phyloP scores from a whole-genome alignment of 192 early-diverging fungal species.

The Thamnidium elegans region DNA sequence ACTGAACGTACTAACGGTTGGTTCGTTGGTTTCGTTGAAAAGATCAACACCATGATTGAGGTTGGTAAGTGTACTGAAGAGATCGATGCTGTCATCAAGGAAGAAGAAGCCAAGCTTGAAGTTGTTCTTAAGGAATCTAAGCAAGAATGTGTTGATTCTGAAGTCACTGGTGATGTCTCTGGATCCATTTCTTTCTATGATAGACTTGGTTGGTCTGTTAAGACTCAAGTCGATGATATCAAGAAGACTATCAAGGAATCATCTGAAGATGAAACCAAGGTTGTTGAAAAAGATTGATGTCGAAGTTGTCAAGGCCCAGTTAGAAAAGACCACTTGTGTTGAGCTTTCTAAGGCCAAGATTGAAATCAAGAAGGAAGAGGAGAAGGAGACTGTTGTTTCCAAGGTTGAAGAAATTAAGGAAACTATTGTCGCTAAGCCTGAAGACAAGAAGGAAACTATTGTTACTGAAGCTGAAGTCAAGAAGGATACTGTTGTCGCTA shows the following conservation, averaged over 20 bases:
- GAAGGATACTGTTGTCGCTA: conserved; percentile 1
- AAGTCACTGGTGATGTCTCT: no score
- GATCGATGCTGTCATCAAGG: background rate
- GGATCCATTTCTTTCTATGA: no score
- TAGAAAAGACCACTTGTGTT: no score
- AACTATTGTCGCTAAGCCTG: background rate
- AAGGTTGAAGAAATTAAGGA: conserved; percentile 1
- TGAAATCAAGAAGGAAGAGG: no score
- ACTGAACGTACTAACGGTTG: background rate
- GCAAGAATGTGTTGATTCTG: no score
- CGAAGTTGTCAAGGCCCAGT: no score
- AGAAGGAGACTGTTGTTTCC: background rate
- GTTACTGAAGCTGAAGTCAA: background rate
- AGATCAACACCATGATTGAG: background rate
- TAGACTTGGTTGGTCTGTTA: background rate
- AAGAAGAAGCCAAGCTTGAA: background rate
- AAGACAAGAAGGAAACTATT: background rate
- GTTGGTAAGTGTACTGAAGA: background rate
- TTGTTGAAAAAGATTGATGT: background rate
- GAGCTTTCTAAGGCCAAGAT: no score
- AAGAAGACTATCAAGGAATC: background rate
- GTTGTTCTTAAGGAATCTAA: background rate
- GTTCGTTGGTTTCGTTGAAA: background rate
- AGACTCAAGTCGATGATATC: background rate
- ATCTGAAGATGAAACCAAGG: background rate